These are phyloP conservation scores for Parachlorella kessleri DNA, from an alignment of 139 green algal species.

Conservation along the genomic window DNA sequence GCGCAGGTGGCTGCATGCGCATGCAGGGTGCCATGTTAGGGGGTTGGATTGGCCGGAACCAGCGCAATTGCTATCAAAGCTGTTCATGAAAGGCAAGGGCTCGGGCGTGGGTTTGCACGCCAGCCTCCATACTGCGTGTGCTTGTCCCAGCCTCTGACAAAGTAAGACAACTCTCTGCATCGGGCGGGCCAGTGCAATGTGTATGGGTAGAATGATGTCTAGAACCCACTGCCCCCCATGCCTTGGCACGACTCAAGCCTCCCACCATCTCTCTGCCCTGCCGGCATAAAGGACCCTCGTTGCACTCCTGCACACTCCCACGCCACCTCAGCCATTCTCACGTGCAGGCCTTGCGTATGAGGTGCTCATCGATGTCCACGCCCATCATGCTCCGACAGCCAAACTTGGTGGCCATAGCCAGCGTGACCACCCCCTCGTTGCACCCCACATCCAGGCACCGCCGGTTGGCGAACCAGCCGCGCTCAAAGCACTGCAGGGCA, in stretches of 20 bases:
- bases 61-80: too few relatives aligned
- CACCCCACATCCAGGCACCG: slow-evolving; percentile 89
- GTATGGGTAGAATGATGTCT: too few relatives aligned
- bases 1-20: slow-evolving; percentile 26
- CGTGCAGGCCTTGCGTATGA: slow-evolving; percentile 68
- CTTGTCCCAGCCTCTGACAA: too few relatives aligned
- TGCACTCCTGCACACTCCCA: too few relatives aligned
- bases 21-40: not conserved
- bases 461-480: slow-evolving; percentile 72
- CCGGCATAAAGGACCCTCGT: not conserved
- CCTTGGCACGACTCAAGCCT: not conserved
- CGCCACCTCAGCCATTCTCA: too few relatives aligned
- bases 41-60: not conserved
- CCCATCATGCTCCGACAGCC: slow-evolving; percentile 61
- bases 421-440: slow-evolving; percentile 91
- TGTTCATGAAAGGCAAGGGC: too few relatives aligned
- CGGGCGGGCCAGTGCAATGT: too few relatives aligned
- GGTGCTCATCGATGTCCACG: slow-evolving; percentile 85
- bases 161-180: too few relatives aligned
- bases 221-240: too few relatives aligned
- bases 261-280: not conserved
- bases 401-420: slow-evolving; percentile 69
- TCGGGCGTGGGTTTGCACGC: too few relatives aligned
- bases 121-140: too few relatives aligned
- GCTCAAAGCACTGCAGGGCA: slow-evolving; percentile 44